Percentiles rank a stretch among this genome's conserved stretches.
Conservation (phyloP, 1,284 basidiomycete genomes). For the Leccinum fallax region DNA sequence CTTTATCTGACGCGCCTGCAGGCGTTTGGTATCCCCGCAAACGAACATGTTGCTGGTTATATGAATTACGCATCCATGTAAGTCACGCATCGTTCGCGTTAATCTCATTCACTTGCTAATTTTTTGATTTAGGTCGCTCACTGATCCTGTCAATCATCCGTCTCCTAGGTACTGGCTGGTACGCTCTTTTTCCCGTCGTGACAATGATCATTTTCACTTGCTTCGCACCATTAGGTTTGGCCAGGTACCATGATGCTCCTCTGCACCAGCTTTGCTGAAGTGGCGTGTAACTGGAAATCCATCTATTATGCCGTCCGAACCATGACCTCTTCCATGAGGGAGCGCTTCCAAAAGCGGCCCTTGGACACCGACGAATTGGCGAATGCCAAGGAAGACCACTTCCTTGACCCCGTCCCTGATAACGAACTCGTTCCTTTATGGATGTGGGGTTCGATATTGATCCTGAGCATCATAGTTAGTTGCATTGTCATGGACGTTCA, state of each 20-base stretch:
- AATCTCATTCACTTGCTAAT: neutral
- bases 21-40: constrained; percentile 2
- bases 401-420: constrained; percentile 40
- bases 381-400: constrained; percentile 30
- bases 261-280: constrained; percentile 51
- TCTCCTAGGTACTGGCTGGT: constrained; percentile 6
- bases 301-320: constrained; percentile 10
- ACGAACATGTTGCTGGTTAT: neutral
- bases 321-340: neutral
- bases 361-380: neutral
- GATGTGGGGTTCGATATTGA: constrained; percentile 58
- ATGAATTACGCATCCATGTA: constrained; percentile 5
- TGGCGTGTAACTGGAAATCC: constrained; percentile 37
- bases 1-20: neutral
- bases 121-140: neutral
- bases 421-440: constrained; percentile 57
- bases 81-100: neutral
- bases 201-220: neutral
- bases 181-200: neutral
- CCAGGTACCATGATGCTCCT: constrained; percentile 62
- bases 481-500: constrained; percentile 57
- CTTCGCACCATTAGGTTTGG: constrained; percentile 45
- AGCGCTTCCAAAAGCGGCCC: neutral
- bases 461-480: constrained; percentile 52
- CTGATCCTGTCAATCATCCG: constrained; percentile 1